Conservation (phyloP, 2,329 filamentous ascomycete genomes). For the Diplodia mutila region DNA sequence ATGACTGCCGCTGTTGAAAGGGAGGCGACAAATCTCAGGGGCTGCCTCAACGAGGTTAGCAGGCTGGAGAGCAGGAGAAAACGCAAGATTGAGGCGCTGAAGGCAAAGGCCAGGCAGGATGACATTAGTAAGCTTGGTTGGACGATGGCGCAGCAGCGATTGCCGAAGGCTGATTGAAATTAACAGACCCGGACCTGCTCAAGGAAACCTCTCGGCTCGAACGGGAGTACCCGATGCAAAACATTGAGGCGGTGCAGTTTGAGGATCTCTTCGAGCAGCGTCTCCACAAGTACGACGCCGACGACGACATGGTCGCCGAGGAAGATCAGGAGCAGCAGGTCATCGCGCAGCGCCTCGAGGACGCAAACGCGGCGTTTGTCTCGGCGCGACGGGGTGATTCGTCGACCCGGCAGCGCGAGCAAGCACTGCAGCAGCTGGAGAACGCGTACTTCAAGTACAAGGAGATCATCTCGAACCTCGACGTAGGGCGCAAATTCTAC, state of each 20-base stretch:
- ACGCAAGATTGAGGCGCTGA: conserved; percentile 76
- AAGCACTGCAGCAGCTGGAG: conserved; percentile 83
- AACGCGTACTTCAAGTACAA: conserved; percentile 96
- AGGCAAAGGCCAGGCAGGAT: conserved; percentile 79
- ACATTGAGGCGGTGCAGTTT: conserved; percentile 86
- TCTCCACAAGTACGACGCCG: conserved; percentile 78
- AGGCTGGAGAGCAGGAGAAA: conserved; percentile 80
- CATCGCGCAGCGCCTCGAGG: conserved; percentile 68
- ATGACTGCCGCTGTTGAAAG: conserved; percentile 81
- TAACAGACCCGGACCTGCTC: conserved; percentile 71
- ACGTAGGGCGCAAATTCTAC: conserved; percentile 93
- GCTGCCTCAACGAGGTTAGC: conserved; percentile 80
- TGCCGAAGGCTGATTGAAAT: conserved; percentile 10
- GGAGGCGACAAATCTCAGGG: conserved; percentile 75
- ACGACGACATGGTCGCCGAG: conserved; percentile 70
- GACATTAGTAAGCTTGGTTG: conserved; percentile 68
- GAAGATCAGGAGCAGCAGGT: conserved; percentile 78
- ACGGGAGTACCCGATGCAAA: conserved; percentile 80
- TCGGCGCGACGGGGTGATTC: conserved; percentile 70
- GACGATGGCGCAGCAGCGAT: conserved; percentile 8
- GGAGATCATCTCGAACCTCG: conserved; percentile 89
- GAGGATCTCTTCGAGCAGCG: conserved; percentile 87
- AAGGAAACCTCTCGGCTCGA: conserved; percentile 83
- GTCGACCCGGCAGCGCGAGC: conserved; percentile 74
- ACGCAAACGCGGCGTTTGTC: conserved; percentile 79